phyloP scores from a whole-genome alignment of 805 yeast species.

The Yarrowia yakushimensis region DNA sequence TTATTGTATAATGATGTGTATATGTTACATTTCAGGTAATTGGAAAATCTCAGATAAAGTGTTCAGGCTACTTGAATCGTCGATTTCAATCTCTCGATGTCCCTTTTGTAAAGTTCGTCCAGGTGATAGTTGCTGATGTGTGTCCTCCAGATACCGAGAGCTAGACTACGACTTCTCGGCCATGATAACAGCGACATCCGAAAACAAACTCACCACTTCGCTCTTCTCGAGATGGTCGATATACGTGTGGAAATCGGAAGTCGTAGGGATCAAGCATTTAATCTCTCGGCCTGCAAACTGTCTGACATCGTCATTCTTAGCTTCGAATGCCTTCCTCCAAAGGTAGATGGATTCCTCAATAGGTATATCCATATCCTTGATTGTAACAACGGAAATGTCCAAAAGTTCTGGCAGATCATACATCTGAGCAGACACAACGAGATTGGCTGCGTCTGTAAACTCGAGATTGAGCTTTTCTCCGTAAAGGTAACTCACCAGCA shows the following conservation, averaged over 20 bases:
- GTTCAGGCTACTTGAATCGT: too few relatives aligned
- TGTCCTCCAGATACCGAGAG: too few relatives aligned
- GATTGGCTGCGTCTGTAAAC: neutral
- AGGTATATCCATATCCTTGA: neutral
- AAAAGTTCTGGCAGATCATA: neutral
- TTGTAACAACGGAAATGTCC: neutral
- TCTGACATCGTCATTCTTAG: neutral
- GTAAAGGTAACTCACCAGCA: neutral
- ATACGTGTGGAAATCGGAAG: neutral
- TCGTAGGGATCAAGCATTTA: too few relatives aligned
- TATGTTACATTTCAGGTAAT: too few relatives aligned
- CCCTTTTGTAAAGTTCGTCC: too few relatives aligned
- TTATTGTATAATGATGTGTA: too few relatives aligned
- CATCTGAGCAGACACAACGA: neutral
- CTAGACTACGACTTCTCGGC: too few relatives aligned
- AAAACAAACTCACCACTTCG: neutral
- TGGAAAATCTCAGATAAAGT: too few relatives aligned
- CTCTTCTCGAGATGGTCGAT: neutral
- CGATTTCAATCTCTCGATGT: too few relatives aligned
- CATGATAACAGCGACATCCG: neutral
- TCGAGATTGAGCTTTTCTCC: neutral
- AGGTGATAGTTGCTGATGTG: too few relatives aligned
- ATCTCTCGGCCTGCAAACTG: too few relatives aligned
- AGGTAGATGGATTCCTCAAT: neutral
- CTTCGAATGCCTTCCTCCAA: neutral